Evolutionary conservation across 164 flowering plant species (phyloP).

Genomic region (Tinospora cordifolia): DNA sequence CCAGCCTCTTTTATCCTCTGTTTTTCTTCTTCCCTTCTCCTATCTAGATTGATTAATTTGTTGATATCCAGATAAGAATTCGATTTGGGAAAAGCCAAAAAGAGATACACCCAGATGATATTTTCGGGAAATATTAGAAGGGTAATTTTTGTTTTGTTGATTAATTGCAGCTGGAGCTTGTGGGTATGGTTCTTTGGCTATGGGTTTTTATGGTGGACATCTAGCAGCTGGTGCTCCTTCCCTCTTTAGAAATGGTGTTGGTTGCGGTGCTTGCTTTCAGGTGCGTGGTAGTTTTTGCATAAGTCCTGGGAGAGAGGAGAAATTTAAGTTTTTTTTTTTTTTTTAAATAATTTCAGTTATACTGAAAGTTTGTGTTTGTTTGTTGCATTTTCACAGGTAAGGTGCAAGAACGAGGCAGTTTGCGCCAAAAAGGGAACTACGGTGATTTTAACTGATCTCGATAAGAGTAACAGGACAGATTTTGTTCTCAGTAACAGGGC

Average conservation of each 20-base stretch:
- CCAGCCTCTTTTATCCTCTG: background rate
- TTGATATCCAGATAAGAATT: conserved; percentile 1
- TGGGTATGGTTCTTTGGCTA: conserved; percentile 74
- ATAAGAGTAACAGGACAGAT: conserved; percentile 46
- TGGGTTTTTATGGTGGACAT: conserved; percentile 44
- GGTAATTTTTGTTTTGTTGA: conserved; percentile 7
- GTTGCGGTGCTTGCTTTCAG: conserved; percentile 89
- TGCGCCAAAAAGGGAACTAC: conserved; percentile 51
- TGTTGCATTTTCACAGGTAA: conserved; percentile 34
- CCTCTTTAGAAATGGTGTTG: conserved; percentile 69
- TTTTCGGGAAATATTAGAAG: background rate
- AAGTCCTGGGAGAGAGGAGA: background rate
- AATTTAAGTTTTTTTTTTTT: background rate
- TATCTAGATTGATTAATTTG: background rate
- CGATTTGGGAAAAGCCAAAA: conserved; percentile 3
- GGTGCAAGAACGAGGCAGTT: conserved; percentile 57
- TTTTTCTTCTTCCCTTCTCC: background rate
- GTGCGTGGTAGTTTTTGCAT: conserved; percentile 19
- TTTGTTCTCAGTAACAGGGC: conserved; percentile 71
- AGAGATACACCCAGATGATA: conserved; percentile 15
- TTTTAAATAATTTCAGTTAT: no score
- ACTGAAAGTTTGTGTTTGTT: background rate
- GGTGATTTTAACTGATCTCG: conserved; percentile 59
- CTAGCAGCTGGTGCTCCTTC: conserved; percentile 66
- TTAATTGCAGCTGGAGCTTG: conserved; percentile 78